Conservation (phyloP, 2,329 filamentous ascomycete genomes). For the Pseudofabraea citricarpa region DNA sequence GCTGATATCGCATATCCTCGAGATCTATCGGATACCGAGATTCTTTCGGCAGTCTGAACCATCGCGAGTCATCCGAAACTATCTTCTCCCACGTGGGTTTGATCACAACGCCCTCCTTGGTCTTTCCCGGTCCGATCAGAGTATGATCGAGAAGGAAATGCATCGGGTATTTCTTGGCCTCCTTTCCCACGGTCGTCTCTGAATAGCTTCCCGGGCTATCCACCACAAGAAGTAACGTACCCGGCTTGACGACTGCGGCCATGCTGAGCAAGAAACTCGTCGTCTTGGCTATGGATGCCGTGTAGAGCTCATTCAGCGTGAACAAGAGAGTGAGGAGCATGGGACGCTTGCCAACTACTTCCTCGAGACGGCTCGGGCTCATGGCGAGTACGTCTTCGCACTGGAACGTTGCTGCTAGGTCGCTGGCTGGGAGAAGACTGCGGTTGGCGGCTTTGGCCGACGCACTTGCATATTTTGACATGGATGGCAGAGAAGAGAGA, state of each 20-base stretch:
- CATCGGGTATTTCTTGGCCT: conserved; percentile 78
- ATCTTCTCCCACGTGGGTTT: conserved; percentile 65
- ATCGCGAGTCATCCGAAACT: conserved; percentile 70
- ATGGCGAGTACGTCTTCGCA: conserved; percentile 47
- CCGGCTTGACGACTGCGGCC: conserved; percentile 50
- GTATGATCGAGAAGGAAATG: conserved; percentile 86
- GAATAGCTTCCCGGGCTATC: conserved; percentile 95
- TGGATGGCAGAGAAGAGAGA: conserved; percentile 45
- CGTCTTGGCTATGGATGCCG: conserved; percentile 64
- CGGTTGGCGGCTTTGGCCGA: conserved; percentile 38
- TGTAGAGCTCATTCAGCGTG: conserved; percentile 93
- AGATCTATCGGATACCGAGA: conserved; percentile 78
- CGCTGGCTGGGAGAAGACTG: conserved; percentile 36
- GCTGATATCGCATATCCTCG: conserved; percentile 93
- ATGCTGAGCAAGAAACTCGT: conserved; percentile 71
- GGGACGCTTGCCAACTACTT: conserved; percentile 28
- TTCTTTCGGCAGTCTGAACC: conserved; percentile 70
- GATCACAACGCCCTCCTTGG: conserved; percentile 22
- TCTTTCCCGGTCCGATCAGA: conserved; percentile 46
- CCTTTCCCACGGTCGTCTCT: conserved; percentile 61
- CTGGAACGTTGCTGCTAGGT: conserved; percentile 37
- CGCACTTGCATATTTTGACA: conserved; percentile 50
- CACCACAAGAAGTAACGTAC: conserved; percentile 74
- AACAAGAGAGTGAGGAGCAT: conserved; percentile 80
- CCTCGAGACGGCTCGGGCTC: conserved; percentile 26